Base-by-base conservation (phyloP, 495 filamentous ascomycete genomes). In the Neurospora tetraspora region DNA sequence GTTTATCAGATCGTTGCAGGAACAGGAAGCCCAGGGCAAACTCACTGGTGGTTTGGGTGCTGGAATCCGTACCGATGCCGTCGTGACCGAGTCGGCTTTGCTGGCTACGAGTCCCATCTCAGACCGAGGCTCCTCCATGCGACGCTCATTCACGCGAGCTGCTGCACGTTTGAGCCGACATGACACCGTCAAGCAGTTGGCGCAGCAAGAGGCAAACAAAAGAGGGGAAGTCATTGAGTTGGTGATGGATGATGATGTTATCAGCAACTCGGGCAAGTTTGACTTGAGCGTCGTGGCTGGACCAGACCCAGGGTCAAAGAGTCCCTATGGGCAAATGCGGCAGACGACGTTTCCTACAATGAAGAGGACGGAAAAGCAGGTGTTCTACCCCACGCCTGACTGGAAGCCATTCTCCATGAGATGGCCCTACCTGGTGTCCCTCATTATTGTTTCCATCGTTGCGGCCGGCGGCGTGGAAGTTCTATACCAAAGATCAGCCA, bases 401-500 rank as follows among this genome's bases (percentile, higher is more conserved):
- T 93, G 91, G 91, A 90, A 89, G 73, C 91, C 91, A 0, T 86
- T 91, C 71, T 88, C 87, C 0, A 92, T 93, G 90, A 83, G 86
- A 27, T 88, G 86, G 82, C 87, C 86, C 14, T 93, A 91, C 77
- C 82, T 84, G 36, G 71, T 82, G 1, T 77, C 84, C 68, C 83
- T 93, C 14, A 83, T 90, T 37, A 20, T 89, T 23, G 69, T 91
- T 16, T 90, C 91, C 1, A 75, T 90, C 23, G 80, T 73, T 0
- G 80, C 92, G 31, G 88, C 85, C 20, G 86, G 79, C 12, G 73
- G 82, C 12, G 86, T 89, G 77, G 91, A 93, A 78, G 81, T 85
- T 69, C 78, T 93, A 0, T 91, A 86, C 69, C 89, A 88, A 47
- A 79, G 80, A n/a, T 90, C 90, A 2, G 75, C 76, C 5, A 76